phyloP scores from a whole-genome alignment of 768 basidiomycete genomes.

The Gloeostereum incarnatum region DNA sequence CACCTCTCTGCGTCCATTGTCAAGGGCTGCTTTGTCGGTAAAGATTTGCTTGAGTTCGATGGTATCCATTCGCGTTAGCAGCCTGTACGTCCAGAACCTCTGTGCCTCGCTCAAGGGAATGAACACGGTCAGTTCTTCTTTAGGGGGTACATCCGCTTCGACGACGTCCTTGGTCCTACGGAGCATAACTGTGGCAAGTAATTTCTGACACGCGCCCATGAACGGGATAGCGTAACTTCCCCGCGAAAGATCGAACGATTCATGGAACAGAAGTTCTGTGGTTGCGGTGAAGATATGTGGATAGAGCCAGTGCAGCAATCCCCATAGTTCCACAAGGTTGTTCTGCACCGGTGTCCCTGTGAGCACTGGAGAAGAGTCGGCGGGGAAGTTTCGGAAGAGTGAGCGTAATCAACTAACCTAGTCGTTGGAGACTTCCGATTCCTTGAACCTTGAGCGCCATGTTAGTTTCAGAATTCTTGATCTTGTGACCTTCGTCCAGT shows the following conservation, averaged over 20 bases:
- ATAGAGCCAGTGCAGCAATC: conserved; percentile 45
- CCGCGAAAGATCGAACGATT: conserved; percentile 42
- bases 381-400: neutral
- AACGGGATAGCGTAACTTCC: conserved; percentile 43
- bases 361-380: conserved; percentile 30
- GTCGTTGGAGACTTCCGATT: conserved; percentile 20
- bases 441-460: conserved; percentile 44
- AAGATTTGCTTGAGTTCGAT: conserved; percentile 42
- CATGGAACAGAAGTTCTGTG: conserved; percentile 37
- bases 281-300: conserved; percentile 40
- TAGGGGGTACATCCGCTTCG: conserved; percentile 36
- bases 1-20: conserved; percentile 29
- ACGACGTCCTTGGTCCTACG: conserved; percentile 50
- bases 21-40: conserved; percentile 13
- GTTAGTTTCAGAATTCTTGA: conserved; percentile 59
- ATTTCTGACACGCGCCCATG: conserved; percentile 35
- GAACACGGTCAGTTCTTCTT: conserved; percentile 48
- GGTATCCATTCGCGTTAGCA: conserved; percentile 43
- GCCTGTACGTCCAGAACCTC: conserved; percentile 51
- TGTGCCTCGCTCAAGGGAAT: conserved; percentile 51
- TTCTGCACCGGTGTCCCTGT: conserved; percentile 73
- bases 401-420: neutral
- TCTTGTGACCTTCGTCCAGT: conserved; percentile 61
- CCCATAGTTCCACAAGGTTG: conserved; percentile 50
- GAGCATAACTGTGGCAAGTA: conserved; percentile 46